phyloP scores from a whole-genome alignment of 345 rosid genomes.

The Eucalyptus urophylla region DNA sequence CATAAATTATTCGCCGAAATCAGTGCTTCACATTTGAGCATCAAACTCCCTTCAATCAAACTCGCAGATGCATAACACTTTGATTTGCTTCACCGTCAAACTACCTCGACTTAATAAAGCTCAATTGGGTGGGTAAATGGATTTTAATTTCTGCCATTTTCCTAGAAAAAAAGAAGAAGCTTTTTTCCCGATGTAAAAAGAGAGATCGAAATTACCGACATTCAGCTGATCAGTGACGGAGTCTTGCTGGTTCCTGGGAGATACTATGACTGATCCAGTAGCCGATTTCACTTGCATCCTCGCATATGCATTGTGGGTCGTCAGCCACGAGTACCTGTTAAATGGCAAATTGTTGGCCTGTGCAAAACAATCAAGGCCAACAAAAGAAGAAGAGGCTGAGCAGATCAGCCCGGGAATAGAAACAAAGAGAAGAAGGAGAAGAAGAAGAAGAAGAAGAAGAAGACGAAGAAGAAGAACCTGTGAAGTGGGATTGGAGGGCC shows the following conservation, averaged over 20 bases:
- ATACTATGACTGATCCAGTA: conserved; percentile 38
- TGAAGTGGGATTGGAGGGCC: conserved; percentile 47
- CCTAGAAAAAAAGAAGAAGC: background rate
- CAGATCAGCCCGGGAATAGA: background rate
- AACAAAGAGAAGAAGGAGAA: background rate
- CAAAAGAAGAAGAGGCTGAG: background rate
- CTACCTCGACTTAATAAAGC: background rate
- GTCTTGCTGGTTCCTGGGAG: conserved; percentile 83
- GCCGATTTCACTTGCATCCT: conserved; percentile 31
- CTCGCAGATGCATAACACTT: background rate
- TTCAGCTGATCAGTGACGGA: conserved; percentile 63
- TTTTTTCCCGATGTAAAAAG: background rate
- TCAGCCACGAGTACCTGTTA: conserved; percentile 87
- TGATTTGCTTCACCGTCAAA: background rate
- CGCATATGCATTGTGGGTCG: conserved; percentile 88
- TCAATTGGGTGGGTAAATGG: background rate
- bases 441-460: background rate
- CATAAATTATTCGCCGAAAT: background rate
- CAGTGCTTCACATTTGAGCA: background rate
- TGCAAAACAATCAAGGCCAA: background rate
- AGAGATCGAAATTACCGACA: conserved; percentile 15
- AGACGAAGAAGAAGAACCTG: conserved; percentile 16
- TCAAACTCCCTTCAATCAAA: background rate
- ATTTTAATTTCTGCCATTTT: background rate
- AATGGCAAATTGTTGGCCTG: conserved; percentile 62